Percentiles rank a stretch among this genome's conserved stretches.
These are phyloP conservation scores for Yamadazyma epiphylla DNA, from an alignment of 1,139 yeast species.

Conservation along the genomic window DNA sequence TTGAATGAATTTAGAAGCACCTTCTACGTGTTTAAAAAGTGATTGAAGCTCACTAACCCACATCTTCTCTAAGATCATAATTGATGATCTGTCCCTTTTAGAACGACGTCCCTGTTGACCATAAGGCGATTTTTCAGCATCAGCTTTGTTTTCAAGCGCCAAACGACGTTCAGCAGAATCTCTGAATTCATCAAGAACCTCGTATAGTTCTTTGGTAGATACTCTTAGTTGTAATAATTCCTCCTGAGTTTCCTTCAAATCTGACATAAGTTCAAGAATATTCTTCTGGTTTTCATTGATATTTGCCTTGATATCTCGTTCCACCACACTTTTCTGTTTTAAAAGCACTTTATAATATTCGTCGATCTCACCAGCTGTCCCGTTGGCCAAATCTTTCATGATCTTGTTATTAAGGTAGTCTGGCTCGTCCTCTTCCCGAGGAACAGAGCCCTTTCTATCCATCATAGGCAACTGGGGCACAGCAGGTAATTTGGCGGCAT, in stretches of 20 bases:
- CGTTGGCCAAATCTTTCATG: conserved; percentile 52
- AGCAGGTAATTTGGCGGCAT: conserved; percentile 33
- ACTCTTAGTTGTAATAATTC: conserved; percentile 62
- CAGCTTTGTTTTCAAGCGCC: conserved; percentile 34
- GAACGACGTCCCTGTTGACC: conserved; percentile 9
- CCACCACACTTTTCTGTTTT: conserved; percentile 50
- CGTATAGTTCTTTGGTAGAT: conserved; percentile 58
- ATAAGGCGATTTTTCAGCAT: conserved; percentile 9
- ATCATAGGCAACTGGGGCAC: conserved; percentile 26
- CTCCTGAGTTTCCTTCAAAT: conserved; percentile 57
- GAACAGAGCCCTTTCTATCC: conserved; percentile 5
- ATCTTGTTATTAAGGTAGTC: conserved; percentile 35
- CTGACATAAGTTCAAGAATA: conserved; percentile 64
- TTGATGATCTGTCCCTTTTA: conserved; percentile 60
- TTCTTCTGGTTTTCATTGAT: conserved; percentile 72
- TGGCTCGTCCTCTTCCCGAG: conserved; percentile 7
- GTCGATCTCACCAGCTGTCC: conserved; percentile 72
- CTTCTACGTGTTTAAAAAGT: conserved; percentile 81
- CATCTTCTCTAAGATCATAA: conserved; percentile 68
- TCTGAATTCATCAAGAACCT: conserved; percentile 61
- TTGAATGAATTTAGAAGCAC: conserved; percentile 79
- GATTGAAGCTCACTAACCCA: conserved; percentile 77
- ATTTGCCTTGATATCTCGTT: conserved; percentile 60
- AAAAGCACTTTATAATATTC: conserved; percentile 59
- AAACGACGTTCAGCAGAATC: conserved; percentile 64